Conservation (phyloP, 495 filamentous ascomycete genomes). For the Clavariopsis aquatica region DNA sequence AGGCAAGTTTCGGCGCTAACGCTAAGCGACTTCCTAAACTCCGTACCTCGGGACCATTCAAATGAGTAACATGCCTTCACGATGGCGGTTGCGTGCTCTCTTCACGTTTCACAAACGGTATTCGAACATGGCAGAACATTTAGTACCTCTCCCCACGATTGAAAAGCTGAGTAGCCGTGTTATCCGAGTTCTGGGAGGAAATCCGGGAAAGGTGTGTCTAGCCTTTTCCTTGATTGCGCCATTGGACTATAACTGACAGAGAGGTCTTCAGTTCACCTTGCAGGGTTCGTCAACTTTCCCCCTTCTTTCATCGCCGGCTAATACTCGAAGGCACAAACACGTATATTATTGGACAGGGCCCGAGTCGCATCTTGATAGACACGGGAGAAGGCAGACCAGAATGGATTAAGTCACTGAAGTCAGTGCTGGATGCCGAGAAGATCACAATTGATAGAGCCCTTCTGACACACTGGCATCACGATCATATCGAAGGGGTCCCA, state of each 20-base stretch:
- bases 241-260: neutral
- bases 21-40: constrained; percentile 35
- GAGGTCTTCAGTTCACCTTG: constrained; percentile 42
- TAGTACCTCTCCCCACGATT: constrained; percentile 40
- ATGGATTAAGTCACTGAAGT: constrained; percentile 60
- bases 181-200: constrained; percentile 47
- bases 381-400: constrained; percentile 47
- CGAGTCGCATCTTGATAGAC: constrained; percentile 45
- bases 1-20: constrained; percentile 19
- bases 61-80: constrained; percentile 24
- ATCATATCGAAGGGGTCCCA: constrained; percentile 74
- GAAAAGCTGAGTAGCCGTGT: constrained; percentile 44
- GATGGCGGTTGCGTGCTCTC: constrained; percentile 31
- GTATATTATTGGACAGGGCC: constrained; percentile 46
- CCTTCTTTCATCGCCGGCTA: neutral
- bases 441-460: constrained; percentile 65
- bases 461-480: constrained; percentile 87
- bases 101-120: constrained; percentile 20
- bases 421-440: constrained; percentile 64
- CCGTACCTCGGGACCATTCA: constrained; percentile 26
- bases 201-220: constrained; percentile 44
- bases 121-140: constrained; percentile 37
- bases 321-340: constrained; percentile 46
- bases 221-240: constrained; percentile 5
- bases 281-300: constrained; percentile 37